These are phyloP conservation scores for Harringtonia lauricola DNA, from an alignment of 2,329 filamentous ascomycete genomes.

Conservation along the genomic window DNA sequence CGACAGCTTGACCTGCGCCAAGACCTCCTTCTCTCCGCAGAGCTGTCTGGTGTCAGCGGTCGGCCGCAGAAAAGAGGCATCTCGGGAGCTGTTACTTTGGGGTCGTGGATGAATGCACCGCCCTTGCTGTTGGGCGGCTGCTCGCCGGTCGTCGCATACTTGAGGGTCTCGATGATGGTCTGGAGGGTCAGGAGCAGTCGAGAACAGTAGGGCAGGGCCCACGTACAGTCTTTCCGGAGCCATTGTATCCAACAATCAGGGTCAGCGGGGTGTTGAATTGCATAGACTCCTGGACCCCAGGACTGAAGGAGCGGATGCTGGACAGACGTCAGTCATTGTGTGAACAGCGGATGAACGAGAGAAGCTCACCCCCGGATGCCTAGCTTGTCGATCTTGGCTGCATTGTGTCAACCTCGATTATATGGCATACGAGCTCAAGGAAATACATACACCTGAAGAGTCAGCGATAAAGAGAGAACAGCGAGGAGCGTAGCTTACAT, in stretches of 20 bases:
- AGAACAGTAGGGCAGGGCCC: conserved; percentile 11
- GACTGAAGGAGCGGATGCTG: conserved; percentile 68
- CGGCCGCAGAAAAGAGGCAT: not conserved
- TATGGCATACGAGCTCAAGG: not conserved
- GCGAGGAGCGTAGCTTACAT: too few relatives aligned
- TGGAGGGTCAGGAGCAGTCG: not conserved
- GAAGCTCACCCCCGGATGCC: conserved; percentile 13
- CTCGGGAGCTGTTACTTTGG: conserved; percentile 65
- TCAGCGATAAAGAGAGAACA: too few relatives aligned
- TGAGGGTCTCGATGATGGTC: conserved; percentile 96
- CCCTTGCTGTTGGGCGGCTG: conserved; percentile 84
- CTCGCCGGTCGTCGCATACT: conserved; percentile 93
- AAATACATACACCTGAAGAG: too few relatives aligned
- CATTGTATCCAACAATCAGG: conserved; percentile 93
- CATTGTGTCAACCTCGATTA: not conserved
- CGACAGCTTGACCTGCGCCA: conserved; percentile 82
- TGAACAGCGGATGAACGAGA: not conserved
- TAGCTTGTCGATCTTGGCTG: conserved; percentile 16
- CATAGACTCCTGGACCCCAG: conserved; percentile 62
- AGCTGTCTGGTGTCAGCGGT: conserved; percentile 33
- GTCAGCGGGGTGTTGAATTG: conserved; percentile 85
- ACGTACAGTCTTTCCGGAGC: conserved; percentile 73
- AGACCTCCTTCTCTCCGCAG: conserved; percentile 74
- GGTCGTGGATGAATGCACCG: conserved; percentile 93
- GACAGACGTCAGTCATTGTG: not conserved